Evolutionary conservation across 257 asterid species (phyloP), one percentile per base, ranked within the genome.

Genomic region (Solanum boliviense): DNA sequence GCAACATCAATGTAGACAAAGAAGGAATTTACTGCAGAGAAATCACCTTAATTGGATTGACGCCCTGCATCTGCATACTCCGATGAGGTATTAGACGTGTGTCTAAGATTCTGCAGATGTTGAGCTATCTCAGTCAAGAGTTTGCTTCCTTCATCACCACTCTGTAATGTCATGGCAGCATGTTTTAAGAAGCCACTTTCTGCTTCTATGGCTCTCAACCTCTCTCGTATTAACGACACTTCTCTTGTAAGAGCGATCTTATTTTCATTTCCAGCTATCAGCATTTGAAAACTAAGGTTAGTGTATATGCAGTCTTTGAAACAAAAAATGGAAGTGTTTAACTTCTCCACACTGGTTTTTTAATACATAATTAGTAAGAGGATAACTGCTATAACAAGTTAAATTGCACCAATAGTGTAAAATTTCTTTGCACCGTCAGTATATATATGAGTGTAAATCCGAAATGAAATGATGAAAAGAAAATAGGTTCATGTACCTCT

Each of bases 101-200:
- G 90, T 82, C 98, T 90, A 34, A 94, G 95, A 58, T 89, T 89
- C 60, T 93, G 91, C 3, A 97, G 93, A 90, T 94, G 93, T 84
- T 95, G 94, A 91, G 98, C 98, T 89, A 97, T 97, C 90, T 97
- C 98, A 16, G 87, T 89, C 93, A 97, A 92, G 44, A 97, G 93
- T 36, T 93, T 94, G 62, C 92, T 91, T 27, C 97, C 99, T 60
- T 95, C 98, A 7, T 90, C 93, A 35, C 95, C 95, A 86, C 90
- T 91, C 84, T 96, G 99, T 85, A 95, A 44, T 38, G 94, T 93
- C 98, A 93, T 93, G 9, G 97, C 95, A 11, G 96, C 94, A 65
- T 96, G 98, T 91, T 95, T 95, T 85, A 95, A 93, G 90, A 94
- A 94, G 35, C 92, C 95, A 87, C 93, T 93, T 27, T 95, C 98